Evolutionary conservation across 2,329 filamentous ascomycete species (phyloP), one percentile per base, ranked within the genome.

Genomic region (Aureobasidium sp.): DNA sequence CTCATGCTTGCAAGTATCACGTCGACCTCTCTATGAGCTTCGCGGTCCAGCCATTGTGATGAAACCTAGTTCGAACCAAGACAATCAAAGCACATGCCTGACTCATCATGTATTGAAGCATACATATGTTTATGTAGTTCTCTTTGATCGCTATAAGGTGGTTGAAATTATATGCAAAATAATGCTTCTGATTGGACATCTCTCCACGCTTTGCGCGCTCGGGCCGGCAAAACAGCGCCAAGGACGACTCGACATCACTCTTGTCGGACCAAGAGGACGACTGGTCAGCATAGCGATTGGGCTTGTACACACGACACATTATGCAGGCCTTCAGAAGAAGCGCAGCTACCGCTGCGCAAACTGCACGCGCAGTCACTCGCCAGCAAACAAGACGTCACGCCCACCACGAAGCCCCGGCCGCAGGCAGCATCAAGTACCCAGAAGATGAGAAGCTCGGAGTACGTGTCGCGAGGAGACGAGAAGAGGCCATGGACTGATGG

Each of bases 391-490:
- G 76, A 66, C 76, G 78, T 63, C 74, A 70, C 62, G 76, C 70
- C 55, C 73, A 70, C 59, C 68, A 73, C 58, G 70, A 69, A 63
- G 67, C 69, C 58, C 72, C 75, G 57, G 70, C 72, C 63, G 72
- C 74, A 61, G 68, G 70, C 62, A 67, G 67, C 64, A 60, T 60
- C 57, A 60, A 60, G 22, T 64, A 64, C 25, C 75, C 78, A 57
- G 74, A 70, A 61, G 75, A 76, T 63, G 81, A 83, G 71, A 74
- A 76, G 64, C 74, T 82, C 64, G 80, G 81, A 60, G 81, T 83
- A 76, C 70, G 79, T 78, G 56, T 66, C 36, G 5, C 31, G 29
- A 29, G 68, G 68, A 66, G 66, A 63, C 36, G 14, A 14, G 36
- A 17, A 7, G 11, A 48, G 20, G 48, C 34, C 17, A 27, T 45